Evolutionary conservation across 768 basidiomycete genomes (phyloP), one percentile per base, ranked within the genome.

Genomic region (Rickenella mellea): DNA sequence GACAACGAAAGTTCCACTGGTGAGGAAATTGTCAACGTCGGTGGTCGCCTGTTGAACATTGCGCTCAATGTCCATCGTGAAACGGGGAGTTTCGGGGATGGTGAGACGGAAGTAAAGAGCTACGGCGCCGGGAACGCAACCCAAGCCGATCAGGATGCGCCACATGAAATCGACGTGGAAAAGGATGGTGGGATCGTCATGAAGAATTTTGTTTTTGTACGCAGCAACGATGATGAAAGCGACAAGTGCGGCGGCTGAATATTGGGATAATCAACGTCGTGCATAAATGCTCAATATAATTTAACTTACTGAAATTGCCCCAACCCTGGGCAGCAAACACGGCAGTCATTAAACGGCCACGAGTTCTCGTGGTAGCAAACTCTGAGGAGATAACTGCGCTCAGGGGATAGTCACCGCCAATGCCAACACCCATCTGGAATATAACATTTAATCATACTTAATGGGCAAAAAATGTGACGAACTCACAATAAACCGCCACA

Each of bases 41-140:
- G 70, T 62, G 1, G 76, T 43, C 6, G 88, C 90, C 55, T 83
- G 84, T 29, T 73, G 66, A 32, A 93, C 65, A 59, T 92, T 90
- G 39, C 83, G 71, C 60, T 91, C 87, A 46, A 93, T 75, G 67
- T 93, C 90, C 83, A 92, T 91, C 45, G 90, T 94, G 59, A 73
- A 80, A 49, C 90, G 86, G 21, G 90, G 90, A 0, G 89, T 92
- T 59, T 92, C 89, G 3, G 90, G 87, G 54, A 93, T 91, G 20
- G 89, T 91, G 26, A 92, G 73, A 57, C 90, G 86, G 82, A 87
- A 92, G 68, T 90, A 92, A 39, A 92, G 76, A 15, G 87, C 89
- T 43, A 90, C 55, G 30, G 69, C 70, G 42, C 77, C 90, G 26
- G 90, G 91, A 39, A 94, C 67, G 43, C 81, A 84, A 33, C 90